phyloP scores from a whole-genome alignment of 768 basidiomycete species.

The Suillus subluteus region DNA sequence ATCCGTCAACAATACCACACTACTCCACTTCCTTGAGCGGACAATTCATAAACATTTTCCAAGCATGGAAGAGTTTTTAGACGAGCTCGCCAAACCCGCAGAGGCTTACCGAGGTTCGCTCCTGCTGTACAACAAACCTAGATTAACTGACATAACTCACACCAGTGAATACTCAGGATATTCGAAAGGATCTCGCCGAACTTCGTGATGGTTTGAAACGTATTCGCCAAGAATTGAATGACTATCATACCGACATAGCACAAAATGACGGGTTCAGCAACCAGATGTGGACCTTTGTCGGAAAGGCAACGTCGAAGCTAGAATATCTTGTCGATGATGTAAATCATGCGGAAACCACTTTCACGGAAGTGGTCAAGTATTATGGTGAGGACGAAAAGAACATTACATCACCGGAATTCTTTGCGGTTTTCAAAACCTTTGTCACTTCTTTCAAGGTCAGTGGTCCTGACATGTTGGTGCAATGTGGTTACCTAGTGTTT shows the following conservation, averaged over 20 bases:
- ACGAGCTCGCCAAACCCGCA: slow-evolving; percentile 86
- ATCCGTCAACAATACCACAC: slow-evolving; percentile 90
- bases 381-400: slow-evolving; percentile 93
- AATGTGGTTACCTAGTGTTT: slow-evolving; percentile 14
- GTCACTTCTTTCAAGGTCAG: slow-evolving; percentile 87
- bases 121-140: slow-evolving; percentile 1
- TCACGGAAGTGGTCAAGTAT: slow-evolving; percentile 84
- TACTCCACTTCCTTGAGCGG: slow-evolving; percentile 92
- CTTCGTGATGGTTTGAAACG: slow-evolving; percentile 76
- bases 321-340: slow-evolving; percentile 88
- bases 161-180: slow-evolving; percentile 85
- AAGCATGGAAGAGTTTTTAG: slow-evolving; percentile 83
- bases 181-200: slow-evolving; percentile 74
- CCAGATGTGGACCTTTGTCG: slow-evolving; percentile 91
- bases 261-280: slow-evolving; percentile 78
- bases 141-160: slow-evolving; percentile 12
- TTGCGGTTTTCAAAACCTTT: slow-evolving; percentile 96
- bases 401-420: slow-evolving; percentile 90
- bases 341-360: slow-evolving; percentile 81
- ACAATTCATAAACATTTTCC: slow-evolving; percentile 89
- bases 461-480: slow-evolving; percentile 10
- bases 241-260: slow-evolving; percentile 76
- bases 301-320: slow-evolving; percentile 72
- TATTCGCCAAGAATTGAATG: slow-evolving; percentile 79
- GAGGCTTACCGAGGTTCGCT: slow-evolving; percentile 87